phyloP scores from a whole-genome alignment of 2,329 filamentous ascomycete genomes.

The Akanthomyces dipterigenus region DNA sequence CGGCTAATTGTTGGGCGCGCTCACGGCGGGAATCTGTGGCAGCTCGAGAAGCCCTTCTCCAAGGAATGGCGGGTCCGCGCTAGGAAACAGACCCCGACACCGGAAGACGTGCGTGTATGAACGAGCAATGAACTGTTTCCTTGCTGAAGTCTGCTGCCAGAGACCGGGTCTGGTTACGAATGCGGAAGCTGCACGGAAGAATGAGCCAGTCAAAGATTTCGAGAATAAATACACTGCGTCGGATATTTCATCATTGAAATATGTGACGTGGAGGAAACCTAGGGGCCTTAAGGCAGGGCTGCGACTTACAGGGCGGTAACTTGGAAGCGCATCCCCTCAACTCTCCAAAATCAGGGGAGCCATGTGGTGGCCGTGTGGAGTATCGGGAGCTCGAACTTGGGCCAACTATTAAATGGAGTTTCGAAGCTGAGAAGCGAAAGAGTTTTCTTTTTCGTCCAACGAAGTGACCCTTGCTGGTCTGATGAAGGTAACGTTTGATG shows the following conservation, averaged over 20 bases:
- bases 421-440: slow-evolving; percentile 1
- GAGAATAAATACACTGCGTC: neutral
- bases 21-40: neutral
- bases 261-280: neutral
- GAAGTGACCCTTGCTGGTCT: neutral
- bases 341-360: neutral
- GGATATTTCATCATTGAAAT: neutral
- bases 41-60: neutral
- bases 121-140: neutral
- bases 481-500: slow-evolving; percentile 4
- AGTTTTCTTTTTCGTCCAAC: neutral
- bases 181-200: neutral
- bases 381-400: neutral
- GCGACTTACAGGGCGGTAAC: neutral
- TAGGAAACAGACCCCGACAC: slow-evolving; percentile 4
- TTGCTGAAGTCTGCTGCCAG: neutral
- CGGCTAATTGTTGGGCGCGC: slow-evolving; percentile 4
- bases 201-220: neutral
- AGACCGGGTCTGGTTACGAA: neutral
- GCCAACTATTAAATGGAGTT: neutral
- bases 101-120: neutral
- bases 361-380: slow-evolving; percentile 5
- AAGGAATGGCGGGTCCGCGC: slow-evolving; percentile 2
- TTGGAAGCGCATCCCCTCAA: neutral
- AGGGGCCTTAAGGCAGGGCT: neutral